These are phyloP conservation scores for Globisporangium solare DNA, from an alignment of 352 stramenopile species.

Conservation along the genomic window DNA sequence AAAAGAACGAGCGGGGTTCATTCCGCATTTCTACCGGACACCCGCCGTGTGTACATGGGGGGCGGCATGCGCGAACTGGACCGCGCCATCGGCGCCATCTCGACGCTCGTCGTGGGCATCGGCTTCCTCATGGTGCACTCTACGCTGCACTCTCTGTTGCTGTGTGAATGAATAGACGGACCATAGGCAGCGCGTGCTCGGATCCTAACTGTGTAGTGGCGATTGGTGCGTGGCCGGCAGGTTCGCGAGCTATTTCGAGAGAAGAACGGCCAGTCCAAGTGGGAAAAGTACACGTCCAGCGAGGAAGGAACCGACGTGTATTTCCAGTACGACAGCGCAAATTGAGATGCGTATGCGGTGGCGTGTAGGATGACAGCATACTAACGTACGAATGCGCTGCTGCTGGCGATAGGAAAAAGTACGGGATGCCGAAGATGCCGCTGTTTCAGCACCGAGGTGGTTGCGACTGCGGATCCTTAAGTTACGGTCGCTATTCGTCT, in stretches of 20 bases:
- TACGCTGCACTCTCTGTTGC: background rate
- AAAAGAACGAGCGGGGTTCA: constrained; percentile 4
- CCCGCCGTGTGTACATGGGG: constrained; percentile 22
- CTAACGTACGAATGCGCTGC: background rate
- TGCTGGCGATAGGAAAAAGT: constrained; percentile 56
- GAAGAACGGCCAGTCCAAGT: constrained; percentile 45
- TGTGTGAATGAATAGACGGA: background rate
- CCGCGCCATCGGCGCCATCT: constrained; percentile 68
- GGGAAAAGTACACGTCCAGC: constrained; percentile 44
- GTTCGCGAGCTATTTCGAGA: constrained; percentile 58
- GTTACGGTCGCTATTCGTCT: constrained; percentile 7
- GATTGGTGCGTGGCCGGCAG: constrained; percentile 20
- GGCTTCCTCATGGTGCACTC: constrained; percentile 58
- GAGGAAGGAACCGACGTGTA: constrained; percentile 63
- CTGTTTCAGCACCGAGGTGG: constrained; percentile 71
- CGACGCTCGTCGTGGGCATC: constrained; percentile 70
- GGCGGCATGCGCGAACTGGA: constrained; percentile 74
- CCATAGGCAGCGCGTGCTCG: background rate
- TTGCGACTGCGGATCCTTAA: constrained; percentile 65
- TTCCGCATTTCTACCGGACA: background rate
- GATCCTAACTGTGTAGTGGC: constrained; percentile 2
- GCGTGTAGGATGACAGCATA: constrained; percentile 3
- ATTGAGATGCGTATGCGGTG: background rate
- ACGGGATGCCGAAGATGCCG: constrained; percentile 57
- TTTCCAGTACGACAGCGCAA: constrained; percentile 44